A percentile compares a stretch with the other conserved stretches of the same genome.
Evolutionary conservation across 2,329 filamentous ascomycete species (phyloP).

Genomic region (Arthrobotrys sinensis): DNA sequence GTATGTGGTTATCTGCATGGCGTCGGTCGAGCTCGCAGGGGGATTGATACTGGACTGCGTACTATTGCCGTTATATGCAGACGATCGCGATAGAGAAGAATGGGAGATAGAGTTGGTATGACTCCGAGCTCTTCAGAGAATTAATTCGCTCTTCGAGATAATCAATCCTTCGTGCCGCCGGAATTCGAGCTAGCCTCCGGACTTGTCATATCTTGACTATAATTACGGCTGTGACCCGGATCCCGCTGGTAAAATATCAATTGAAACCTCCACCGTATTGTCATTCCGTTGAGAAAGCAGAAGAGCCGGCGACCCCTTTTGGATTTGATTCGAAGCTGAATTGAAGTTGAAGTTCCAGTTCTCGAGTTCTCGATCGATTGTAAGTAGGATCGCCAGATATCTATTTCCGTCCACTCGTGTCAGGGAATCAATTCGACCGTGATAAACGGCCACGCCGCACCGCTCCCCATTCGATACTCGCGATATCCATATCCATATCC

Average conservation of each 20-base stretch:
- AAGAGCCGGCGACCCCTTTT: constrained; percentile 1
- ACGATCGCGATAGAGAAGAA: constrained; percentile 37
- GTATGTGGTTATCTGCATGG: constrained; percentile 35
- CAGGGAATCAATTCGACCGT: neutral
- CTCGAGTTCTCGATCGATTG: neutral
- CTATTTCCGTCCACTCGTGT: constrained; percentile 1
- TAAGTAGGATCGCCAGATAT: neutral
- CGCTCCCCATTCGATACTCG: neutral
- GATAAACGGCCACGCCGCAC: neutral
- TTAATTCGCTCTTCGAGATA: constrained; percentile 48
- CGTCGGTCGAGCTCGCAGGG: constrained; percentile 38
- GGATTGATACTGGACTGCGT: constrained; percentile 20
- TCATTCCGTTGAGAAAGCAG: constrained; percentile 1
- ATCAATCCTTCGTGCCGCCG: constrained; percentile 17
- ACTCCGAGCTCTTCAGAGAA: constrained; percentile 39
- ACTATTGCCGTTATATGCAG: constrained; percentile 41
- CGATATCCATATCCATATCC: too few species aligned
- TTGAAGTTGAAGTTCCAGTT: constrained; percentile 2
- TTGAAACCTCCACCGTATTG: constrained; percentile 12
- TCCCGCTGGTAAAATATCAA: constrained; percentile 13
- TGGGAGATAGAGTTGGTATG: constrained; percentile 42
- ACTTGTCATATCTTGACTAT: constrained; percentile 13
- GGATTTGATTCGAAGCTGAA: neutral
- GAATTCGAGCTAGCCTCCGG: constrained; percentile 10
- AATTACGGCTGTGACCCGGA: constrained; percentile 17